Evolutionary conservation across 2,329 filamentous ascomycete species (phyloP).

Genomic region (Lachnellula occidentalis): DNA sequence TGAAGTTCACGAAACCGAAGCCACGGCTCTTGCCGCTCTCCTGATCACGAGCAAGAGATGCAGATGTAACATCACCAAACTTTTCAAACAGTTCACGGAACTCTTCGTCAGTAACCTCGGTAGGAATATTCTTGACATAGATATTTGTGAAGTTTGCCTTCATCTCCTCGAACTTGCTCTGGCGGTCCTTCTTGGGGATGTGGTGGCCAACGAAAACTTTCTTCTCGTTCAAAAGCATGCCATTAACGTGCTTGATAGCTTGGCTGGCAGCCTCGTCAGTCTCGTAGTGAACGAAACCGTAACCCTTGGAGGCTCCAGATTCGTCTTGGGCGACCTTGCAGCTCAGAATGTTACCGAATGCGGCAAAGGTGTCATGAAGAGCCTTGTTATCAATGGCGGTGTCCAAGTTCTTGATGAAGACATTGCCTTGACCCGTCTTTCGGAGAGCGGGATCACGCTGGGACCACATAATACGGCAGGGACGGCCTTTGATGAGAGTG

Average conservation of each 20-base stretch:
- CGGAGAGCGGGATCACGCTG: slow-evolving; percentile 98
- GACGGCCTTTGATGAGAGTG: slow-evolving; percentile 96
- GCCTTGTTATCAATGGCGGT: slow-evolving; percentile 99
- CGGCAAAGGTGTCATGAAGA: slow-evolving; percentile 97
- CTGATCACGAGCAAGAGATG: slow-evolving; percentile 80
- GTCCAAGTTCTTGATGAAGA: slow-evolving; percentile 99
- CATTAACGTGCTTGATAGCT: slow-evolving; percentile 99
- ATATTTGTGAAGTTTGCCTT: slow-evolving; percentile 99
- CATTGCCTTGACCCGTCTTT: slow-evolving; percentile 98
- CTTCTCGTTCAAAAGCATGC: slow-evolving; percentile 99
- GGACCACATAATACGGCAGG: slow-evolving; percentile 99
- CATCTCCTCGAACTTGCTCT: slow-evolving; percentile 99
- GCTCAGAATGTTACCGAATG: slow-evolving; percentile 97
- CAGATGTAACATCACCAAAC: slow-evolving; percentile 91
- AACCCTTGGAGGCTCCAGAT: slow-evolving; percentile 93
- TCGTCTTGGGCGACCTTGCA: slow-evolving; percentile 99
- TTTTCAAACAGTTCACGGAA: slow-evolving; percentile 91
- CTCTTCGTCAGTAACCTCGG: slow-evolving; percentile 83
- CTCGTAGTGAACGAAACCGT: slow-evolving; percentile 99
- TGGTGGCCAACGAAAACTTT: slow-evolving; percentile 99
- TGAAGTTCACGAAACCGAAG: slow-evolving; percentile 95
- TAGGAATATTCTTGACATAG: slow-evolving; percentile 96
- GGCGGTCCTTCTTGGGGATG: slow-evolving; percentile 99
- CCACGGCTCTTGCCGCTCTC: slow-evolving; percentile 87
- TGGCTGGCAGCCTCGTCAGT: slow-evolving; percentile 94